Evolutionary conservation across 441 rosid species (phyloP), one percentile per base, ranked within the genome.

Genomic region (Populus tomentosa): DNA sequence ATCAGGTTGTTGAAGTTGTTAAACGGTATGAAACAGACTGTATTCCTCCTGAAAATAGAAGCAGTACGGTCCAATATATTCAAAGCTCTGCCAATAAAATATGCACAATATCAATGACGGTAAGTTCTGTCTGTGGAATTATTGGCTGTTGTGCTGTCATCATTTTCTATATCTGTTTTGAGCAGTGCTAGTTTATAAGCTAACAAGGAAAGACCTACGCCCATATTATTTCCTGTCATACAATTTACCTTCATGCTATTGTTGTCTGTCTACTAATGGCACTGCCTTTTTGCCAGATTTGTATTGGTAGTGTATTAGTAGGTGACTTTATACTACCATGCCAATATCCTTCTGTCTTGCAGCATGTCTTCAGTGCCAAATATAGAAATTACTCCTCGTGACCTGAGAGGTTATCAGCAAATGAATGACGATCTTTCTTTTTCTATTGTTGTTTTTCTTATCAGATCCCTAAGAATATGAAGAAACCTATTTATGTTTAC

Each of bases 1-100:
- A 32, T 28, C 80, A 94, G 97, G 98, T 95, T 78, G 99, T 93
- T 62, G 97, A 95, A 91, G 85, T 93, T 23, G 83, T 91, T 71
- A 86, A 93, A 79, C 91, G 94, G 11, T 93, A 95, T 71, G 99
- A 93, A 61, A 82, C 73, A 75, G 91, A 24, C 0, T 95, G 99
- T 73, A 79, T 93, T 81, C 99, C 99, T 14, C 0, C 0, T 0
- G 70, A 83, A 78, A 81, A 80, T 83, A 88, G 84, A n/a, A n/a
- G n/a, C n/a, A n/a, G n/a, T n/a, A n/a, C n/a, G 79, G 88, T 89
- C 73, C 86, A 82, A 42, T 95, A 80, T 77, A 93, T 95, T 80
- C 95, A 86, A 80, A 86, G 76, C 75, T 20, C 21, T 77, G 86
- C 14, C 0, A 23, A 72, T 77, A 89, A 89, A 84, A 35, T 67